A percentile compares a stretch with the other conserved stretches of the same genome.
phyloP scores from a whole-genome alignment of 2,329 filamentous ascomycete species.

The Dendrostoma leiphaemia region DNA sequence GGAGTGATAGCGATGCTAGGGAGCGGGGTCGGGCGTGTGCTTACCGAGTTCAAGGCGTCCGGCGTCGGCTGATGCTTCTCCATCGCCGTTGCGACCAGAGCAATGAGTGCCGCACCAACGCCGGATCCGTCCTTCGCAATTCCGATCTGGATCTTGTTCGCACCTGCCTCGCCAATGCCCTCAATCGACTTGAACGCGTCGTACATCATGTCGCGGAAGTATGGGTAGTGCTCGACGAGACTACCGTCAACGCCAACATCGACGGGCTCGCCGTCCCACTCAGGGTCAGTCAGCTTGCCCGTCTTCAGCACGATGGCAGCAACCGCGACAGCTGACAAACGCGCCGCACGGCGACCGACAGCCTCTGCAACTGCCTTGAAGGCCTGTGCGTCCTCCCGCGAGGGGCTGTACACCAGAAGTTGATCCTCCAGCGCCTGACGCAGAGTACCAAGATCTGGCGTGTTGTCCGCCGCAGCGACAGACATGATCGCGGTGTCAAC shows the following conservation, averaged over 20 bases:
- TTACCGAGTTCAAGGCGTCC: constrained; percentile 18
- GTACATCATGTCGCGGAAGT: constrained; percentile 84
- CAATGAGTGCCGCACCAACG: constrained; percentile 93
- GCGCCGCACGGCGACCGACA: constrained; percentile 83
- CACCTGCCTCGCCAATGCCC: constrained; percentile 73
- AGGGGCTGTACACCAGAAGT: constrained; percentile 73
- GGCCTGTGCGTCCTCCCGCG: constrained; percentile 79
- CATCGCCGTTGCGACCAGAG: constrained; percentile 76
- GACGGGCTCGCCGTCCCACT: constrained; percentile 63
- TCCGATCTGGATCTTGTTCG: constrained; percentile 86
- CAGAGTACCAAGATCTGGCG: constrained; percentile 67
- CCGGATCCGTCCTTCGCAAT: constrained; percentile 96
- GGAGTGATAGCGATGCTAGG: too few species aligned
- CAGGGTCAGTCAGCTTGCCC: constrained; percentile 61
- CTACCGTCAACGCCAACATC: constrained; percentile 95
- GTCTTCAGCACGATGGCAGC: constrained; percentile 81
- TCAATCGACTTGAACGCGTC: constrained; percentile 76
- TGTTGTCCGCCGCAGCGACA: constrained; percentile 78
- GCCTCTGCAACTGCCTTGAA: constrained; percentile 82
- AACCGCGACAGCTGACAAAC: constrained; percentile 84
- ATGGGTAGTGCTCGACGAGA: constrained; percentile 92
- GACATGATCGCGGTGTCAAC: constrained; percentile 90
- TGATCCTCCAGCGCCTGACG: constrained; percentile 76
- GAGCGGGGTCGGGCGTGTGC: too few species aligned
- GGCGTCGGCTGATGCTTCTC: constrained; percentile 39